A percentile compares a stretch with the other conserved stretches of the same genome.
Conservation (phyloP, 1,284 basidiomycete genomes). For the Boletellus deceptivus region DNA sequence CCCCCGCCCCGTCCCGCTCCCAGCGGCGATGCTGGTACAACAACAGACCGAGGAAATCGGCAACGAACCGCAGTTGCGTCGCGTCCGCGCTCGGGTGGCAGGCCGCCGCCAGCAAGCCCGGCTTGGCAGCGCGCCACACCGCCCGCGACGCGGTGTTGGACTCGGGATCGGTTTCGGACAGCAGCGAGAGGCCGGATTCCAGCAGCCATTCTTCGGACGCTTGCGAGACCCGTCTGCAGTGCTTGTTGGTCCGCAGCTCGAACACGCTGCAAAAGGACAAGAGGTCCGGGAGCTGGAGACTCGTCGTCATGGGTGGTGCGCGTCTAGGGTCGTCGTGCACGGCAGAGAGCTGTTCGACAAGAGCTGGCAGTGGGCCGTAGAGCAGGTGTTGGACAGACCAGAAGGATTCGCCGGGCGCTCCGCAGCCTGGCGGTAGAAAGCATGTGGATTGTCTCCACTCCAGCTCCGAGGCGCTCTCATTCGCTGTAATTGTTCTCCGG, state of each 20-base stretch:
- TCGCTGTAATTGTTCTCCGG: too few species aligned
- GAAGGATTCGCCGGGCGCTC: background rate
- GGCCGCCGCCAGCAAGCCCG: slow-evolving; percentile 52
- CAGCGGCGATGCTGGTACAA: slow-evolving; percentile 29
- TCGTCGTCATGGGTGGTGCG: slow-evolving; percentile 23
- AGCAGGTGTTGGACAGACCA: slow-evolving; percentile 8
- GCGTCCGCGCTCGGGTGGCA: slow-evolving; percentile 58
- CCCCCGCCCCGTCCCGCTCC: slow-evolving; percentile 8
- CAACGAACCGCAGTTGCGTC: slow-evolving; percentile 50
- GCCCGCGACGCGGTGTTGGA: background rate
- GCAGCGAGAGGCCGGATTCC: slow-evolving; percentile 18
- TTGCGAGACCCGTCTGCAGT: slow-evolving; percentile 45
- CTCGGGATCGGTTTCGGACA: too few species aligned
- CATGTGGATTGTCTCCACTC: background rate
- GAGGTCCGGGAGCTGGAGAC: slow-evolving; percentile 62
- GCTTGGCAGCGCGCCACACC: slow-evolving; percentile 40
- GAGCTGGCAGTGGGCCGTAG: background rate
- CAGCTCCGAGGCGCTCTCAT: slow-evolving; percentile 22
- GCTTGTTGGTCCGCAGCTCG: slow-evolving; percentile 50
- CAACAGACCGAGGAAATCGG: slow-evolving; percentile 49
- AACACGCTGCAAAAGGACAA: slow-evolving; percentile 43
- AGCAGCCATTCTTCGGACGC: slow-evolving; percentile 49
- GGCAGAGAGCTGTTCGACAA: background rate
- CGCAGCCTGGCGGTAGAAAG: background rate
- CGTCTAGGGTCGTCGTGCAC: background rate